These are phyloP conservation scores for Cucumis sativus DNA, from an alignment of 306 rosid genomes.

Conservation along the genomic window Cucumber_9930_V3 NC_026660.2:10033501-10034000, in stretches of 20 bases:
- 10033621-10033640: slow-evolving; percentile 24
- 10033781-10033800: slow-evolving; percentile 30
- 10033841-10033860: slow-evolving; percentile 73
- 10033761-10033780: background rate
- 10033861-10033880: slow-evolving; percentile 77
- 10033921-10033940: background rate
- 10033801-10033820: slow-evolving; percentile 84
- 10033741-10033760: slow-evolving; percentile 9
- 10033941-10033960: background rate
- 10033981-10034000: background rate
- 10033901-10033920: slow-evolving; percentile 12
- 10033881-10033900: slow-evolving; percentile 44
- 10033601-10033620: slow-evolving; percentile 69
- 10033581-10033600: slow-evolving; percentile 5
- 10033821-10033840: slow-evolving; percentile 98
- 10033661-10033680: slow-evolving; percentile 37
- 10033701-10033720: slow-evolving; percentile 90
- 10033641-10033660: slow-evolving; percentile 19
- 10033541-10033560: background rate
- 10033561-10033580: background rate
- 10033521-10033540: background rate
- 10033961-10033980: background rate
- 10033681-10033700: slow-evolving; percentile 42
- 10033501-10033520: background rate
- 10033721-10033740: slow-evolving; percentile 44